Evolutionary conservation across 2,329 filamentous ascomycete genomes (phyloP).

Genomic region (Aspergillus novoparasiticus): DNA sequence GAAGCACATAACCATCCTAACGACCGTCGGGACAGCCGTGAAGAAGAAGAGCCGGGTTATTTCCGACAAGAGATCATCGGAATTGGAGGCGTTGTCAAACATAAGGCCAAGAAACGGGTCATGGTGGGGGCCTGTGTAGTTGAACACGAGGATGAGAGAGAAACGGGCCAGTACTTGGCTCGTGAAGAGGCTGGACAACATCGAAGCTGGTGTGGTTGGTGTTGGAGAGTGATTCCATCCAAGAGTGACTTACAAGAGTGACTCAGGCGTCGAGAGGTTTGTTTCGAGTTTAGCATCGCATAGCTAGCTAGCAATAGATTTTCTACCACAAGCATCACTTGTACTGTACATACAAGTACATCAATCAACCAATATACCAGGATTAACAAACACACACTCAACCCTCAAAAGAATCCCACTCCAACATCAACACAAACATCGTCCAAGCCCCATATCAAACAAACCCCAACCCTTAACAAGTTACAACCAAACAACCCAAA

Average conservation of each 20-base stretch:
- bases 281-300: not conserved
- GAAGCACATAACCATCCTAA: conserved; percentile 19
- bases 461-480: not conserved
- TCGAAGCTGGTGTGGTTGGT: conserved; percentile 93
- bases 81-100: conserved; percentile 84
- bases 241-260: conserved; percentile 41
- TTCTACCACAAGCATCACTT: not conserved
- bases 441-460: not conserved
- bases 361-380: not conserved
- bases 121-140: conserved; percentile 81
- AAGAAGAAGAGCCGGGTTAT: conserved; percentile 66
- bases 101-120: conserved; percentile 81
- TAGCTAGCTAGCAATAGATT: not conserved
- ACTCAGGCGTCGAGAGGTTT: not conserved
- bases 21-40: conserved; percentile 26
- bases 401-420: no score
- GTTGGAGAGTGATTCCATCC: conserved; percentile 72
- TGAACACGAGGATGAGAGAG: conserved; percentile 79
- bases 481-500: no score
- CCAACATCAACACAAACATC: no score
- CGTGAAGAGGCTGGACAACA: conserved; percentile 69
- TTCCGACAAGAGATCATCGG: conserved; percentile 86
- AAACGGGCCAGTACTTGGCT: conserved; percentile 65
- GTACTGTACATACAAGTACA: not conserved
- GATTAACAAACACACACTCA: not conserved